Base-by-base conservation (phyloP, 345 rosid species). In the Citrus sp. region DNA sequence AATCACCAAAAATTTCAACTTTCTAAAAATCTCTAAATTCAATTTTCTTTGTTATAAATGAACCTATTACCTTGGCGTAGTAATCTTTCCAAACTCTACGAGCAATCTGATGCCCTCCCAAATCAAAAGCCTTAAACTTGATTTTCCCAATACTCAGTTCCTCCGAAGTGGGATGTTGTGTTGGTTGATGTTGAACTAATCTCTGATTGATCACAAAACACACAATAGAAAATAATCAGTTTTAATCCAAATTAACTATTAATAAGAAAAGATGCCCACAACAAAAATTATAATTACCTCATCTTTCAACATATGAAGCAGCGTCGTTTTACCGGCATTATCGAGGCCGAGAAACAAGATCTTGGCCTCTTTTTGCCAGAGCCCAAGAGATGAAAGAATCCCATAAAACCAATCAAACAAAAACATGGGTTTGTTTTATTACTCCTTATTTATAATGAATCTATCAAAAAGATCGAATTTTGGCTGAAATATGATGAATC, bases 41-140 rank as follows among this genome's bases (percentile, higher is more conserved):
- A 46, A 46, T 12, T 13, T 28, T 30, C 6, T 12, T 28, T 37
- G 9, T 18, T 34, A 75, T 28, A 67, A 65, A 59, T 24, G 30
- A 27, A 28, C 28, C 55, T n/a, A 14, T 35, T 32, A 90, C 97
- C 94, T 92, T 91, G 8, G 97, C 91, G 73, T 91, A 92, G 82
- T 92, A 92, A 86, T 92, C 97, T 78, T 91, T 92, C 97, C 97
- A 92, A 25, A 92, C 97, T 22, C 97, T 80, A 4, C 97, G 86
- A 46, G 95, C 97, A 84, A 91, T 92, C 86, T 92, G 97, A 82
- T 92, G 97, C 46, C 97, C 97, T 6, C 97, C 95, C 86, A 92
- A 89, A 82, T 92, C 97, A 84, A 92, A 89, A 30, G 93, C 97
- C 86, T 92, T 92, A 59, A 92, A 92, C 83, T 91, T 92, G 84